Base-by-base conservation (phyloP, 2,329 filamentous ascomycete genomes). In the Dactylellina cionopaga region DNA sequence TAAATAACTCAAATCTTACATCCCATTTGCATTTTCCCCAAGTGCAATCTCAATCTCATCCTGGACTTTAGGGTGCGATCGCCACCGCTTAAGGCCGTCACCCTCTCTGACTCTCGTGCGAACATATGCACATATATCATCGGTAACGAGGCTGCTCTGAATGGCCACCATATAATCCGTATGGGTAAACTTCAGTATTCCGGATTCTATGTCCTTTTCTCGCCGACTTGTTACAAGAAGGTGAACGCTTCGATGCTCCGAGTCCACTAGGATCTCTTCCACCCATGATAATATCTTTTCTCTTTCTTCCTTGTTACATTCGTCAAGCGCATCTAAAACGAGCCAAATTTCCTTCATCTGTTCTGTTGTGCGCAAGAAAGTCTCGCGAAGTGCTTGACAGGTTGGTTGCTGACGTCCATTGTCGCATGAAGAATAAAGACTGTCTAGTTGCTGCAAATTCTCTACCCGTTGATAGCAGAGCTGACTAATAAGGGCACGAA, bases 321-420 rank as follows among this genome's bases (percentile, higher is more conserved):
- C 78, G 24, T 79, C 78, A 5, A 79, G 66, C 27, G 78, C 78
- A 71, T 80, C 78, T 1, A 80, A n/a, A n/a, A n/a, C n/a, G n/a
- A n/a, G n/a, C n/a, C n/a, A n/a, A n/a, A n/a, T n/a, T n/a, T n/a
- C n/a, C 1, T 59, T 47, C 39, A 77, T 74, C 7, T 77, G 13
- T 31, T 76, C 19, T 1, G 81, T 64, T 62, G 79, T 77, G 9
- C 76, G 19, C 3, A 41, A 66, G 11, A 77, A 59, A 9, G 74
- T 70, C 1, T 75, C 49, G 2, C 77, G 52, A 19, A 81, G 76
- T 3, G 31, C 70, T 37, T 77, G 52, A 11, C 60, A n/a, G 2
- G 76, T 74, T 5, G 79, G 79, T 37, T 78, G 76, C 22, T 77
- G 31, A 13, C 13, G 31, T 35, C 41, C 76, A 25, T 78, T 76